Conservation (phyloP, 352 stramenopile species). For the Phytopythium ostracodes region DNA sequence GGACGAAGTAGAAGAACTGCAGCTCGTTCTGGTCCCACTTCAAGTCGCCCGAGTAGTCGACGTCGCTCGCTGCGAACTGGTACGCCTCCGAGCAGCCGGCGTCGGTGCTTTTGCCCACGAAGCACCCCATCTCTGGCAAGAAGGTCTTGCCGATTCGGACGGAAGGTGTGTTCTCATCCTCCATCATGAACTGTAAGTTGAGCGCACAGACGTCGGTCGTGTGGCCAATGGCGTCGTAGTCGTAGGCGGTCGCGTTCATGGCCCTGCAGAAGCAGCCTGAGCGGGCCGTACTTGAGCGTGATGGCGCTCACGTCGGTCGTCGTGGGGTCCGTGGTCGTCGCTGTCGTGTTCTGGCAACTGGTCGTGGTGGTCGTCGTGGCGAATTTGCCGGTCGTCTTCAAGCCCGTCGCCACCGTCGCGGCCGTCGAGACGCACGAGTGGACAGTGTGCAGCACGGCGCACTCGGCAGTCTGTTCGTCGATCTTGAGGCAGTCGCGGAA, state of each 20-base stretch:
- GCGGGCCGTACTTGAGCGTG: constrained; percentile 8
- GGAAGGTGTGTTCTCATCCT: constrained; percentile 1
- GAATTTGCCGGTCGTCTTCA: constrained; percentile 2
- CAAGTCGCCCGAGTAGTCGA: constrained; percentile 2
- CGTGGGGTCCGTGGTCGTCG: not conserved
- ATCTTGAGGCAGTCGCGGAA: constrained; percentile 11
- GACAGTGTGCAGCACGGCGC: constrained; percentile 3
- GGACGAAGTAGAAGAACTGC: constrained; percentile 12
- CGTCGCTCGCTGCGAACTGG: not conserved
- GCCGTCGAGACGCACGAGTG: constrained; percentile 6
- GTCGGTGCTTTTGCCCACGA: constrained; percentile 4
- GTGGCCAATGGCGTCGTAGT: constrained; percentile 4
- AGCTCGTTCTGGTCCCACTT: constrained; percentile 4
- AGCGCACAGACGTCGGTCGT: constrained; percentile 6
- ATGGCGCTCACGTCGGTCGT: not conserved
- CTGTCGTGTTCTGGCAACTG: constrained; percentile 2
- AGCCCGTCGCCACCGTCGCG: not conserved
- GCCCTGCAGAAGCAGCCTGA: not conserved
- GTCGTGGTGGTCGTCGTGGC: constrained; percentile 5
- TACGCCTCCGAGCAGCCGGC: constrained; percentile 1
- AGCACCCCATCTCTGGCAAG: constrained; percentile 12
- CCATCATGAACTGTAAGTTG: constrained; percentile 9
- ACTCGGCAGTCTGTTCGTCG: constrained; percentile 4
- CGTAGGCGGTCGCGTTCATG: constrained; percentile 4
- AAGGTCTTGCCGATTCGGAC: not conserved